Evolutionary conservation across 2,329 filamentous ascomycete species (phyloP).

Genomic region (Mycocentrospora acerina): DNA sequence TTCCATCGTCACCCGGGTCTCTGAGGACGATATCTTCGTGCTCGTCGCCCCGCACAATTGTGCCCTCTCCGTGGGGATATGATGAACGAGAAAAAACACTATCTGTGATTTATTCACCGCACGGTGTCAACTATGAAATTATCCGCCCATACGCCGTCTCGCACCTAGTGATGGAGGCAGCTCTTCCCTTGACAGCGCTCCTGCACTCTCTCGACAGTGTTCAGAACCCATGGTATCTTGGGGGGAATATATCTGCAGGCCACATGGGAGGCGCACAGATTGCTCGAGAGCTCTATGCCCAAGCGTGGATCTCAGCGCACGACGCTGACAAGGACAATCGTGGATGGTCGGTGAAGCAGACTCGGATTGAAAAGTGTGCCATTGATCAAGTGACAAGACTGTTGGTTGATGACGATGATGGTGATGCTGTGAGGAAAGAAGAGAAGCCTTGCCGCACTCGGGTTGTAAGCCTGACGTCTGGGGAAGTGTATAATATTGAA

Average conservation of each 20-base stretch:
- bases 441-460: conserved; percentile 15
- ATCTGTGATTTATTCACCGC: conserved; percentile 65
- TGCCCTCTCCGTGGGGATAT: conserved; percentile 27
- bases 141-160: conserved; percentile 59
- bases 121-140: conserved; percentile 59
- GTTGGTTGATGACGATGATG: conserved; percentile 20
- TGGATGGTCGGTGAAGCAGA: conserved; percentile 54
- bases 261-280: conserved; percentile 60
- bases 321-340: conserved; percentile 61
- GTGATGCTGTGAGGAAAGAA: conserved; percentile 3
- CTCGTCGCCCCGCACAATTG: conserved; percentile 35
- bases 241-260: conserved; percentile 60
- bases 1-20: conserved; percentile 37
- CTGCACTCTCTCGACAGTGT: conserved; percentile 65
- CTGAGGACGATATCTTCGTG: conserved; percentile 29
- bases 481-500: conserved; percentile 23
- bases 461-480: conserved; percentile 21
- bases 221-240: conserved; percentile 62
- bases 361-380: conserved; percentile 47
- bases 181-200: conserved; percentile 63
- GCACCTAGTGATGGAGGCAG: conserved; percentile 58
- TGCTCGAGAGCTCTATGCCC: conserved; percentile 55
- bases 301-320: conserved; percentile 63
- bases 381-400: conserved; percentile 32
- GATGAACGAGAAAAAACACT: conserved; percentile 49